Evolutionary conservation across 2,329 filamentous ascomycete species (phyloP).

Genomic region (Claviceps humidiphila): DNA sequence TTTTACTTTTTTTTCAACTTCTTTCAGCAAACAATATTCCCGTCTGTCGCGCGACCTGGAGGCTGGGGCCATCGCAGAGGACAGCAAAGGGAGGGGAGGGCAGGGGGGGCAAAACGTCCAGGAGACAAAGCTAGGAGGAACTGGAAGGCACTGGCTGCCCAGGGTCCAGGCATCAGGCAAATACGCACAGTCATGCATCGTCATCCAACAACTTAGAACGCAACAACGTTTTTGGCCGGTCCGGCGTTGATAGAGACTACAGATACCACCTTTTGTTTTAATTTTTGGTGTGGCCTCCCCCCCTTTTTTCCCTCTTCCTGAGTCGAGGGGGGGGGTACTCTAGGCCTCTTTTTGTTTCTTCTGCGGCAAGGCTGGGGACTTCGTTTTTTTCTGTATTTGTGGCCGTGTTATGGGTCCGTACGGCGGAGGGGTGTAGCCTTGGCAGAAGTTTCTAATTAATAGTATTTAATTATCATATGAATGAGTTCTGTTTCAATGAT

Average conservation of each 20-base stretch:
- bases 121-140: no score
- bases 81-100: not conserved
- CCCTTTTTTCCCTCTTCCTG: not conserved
- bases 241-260: constrained; percentile 10
- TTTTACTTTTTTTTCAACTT: not conserved
- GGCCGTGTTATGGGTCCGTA: not conserved
- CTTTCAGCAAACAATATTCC: not conserved
- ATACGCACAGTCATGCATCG: constrained; percentile 1
- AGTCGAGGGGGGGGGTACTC: no score
- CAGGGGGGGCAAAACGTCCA: not conserved
- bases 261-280: constrained; percentile 9
- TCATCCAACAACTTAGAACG: constrained; percentile 6
- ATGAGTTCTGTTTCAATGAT: no score
- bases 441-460: not conserved
- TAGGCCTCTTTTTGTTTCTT: not conserved
- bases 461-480: not conserved
- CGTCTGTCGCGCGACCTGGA: not conserved
- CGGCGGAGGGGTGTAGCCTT: not conserved
- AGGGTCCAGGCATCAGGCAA: not conserved
- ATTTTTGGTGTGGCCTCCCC: not conserved
- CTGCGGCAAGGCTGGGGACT: no score
- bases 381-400: not conserved
- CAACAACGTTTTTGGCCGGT: constrained; percentile 11
- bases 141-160: not conserved
- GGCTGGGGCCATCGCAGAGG: not conserved